Evolutionary conservation across 2,329 filamentous ascomycete genomes (phyloP).

Genomic region (Alternaria metachromatica): DNA sequence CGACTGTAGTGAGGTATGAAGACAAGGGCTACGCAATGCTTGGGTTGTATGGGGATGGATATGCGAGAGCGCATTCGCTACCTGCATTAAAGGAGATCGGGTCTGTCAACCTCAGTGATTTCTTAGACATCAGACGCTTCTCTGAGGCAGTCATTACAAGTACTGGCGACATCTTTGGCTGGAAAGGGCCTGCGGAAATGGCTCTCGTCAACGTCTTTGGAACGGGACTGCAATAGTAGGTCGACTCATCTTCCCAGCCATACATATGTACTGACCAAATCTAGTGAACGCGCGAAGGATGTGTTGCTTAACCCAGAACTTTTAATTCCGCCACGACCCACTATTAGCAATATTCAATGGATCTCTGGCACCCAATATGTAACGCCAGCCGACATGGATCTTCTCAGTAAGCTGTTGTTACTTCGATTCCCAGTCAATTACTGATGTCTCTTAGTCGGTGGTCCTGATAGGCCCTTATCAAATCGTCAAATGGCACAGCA

Average conservation of each 20-base stretch:
- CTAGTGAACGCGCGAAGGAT: constrained; percentile 65
- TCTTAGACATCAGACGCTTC: constrained; percentile 77
- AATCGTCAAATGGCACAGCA: constrained; percentile 86
- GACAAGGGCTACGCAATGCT: constrained; percentile 79
- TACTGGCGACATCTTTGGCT: constrained; percentile 83
- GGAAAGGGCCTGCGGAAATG: constrained; percentile 87
- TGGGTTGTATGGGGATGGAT: constrained; percentile 83
- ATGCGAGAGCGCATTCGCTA: constrained; percentile 81
- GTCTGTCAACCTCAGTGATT: constrained; percentile 65
- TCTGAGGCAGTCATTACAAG: constrained; percentile 73
- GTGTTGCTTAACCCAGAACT: constrained; percentile 79
- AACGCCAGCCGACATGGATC: constrained; percentile 83
- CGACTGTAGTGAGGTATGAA: constrained; percentile 76
- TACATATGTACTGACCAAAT: constrained; percentile 11
- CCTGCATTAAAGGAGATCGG: constrained; percentile 86
- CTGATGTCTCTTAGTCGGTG: constrained; percentile 66
- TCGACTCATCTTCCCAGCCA: constrained; percentile 17
- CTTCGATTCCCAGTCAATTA: not conserved
- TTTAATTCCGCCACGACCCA: constrained; percentile 78
- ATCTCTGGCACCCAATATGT: constrained; percentile 93
- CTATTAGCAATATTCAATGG: constrained; percentile 96
- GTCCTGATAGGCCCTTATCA: constrained; percentile 83
- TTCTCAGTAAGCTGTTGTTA: constrained; percentile 64
- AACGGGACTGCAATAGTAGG: constrained; percentile 68
- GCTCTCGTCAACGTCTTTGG: constrained; percentile 87